Evolutionary conservation across 495 filamentous ascomycete species (phyloP), one percentile per base, ranked within the genome.

Genomic region (Lichenothelia convexa): DNA sequence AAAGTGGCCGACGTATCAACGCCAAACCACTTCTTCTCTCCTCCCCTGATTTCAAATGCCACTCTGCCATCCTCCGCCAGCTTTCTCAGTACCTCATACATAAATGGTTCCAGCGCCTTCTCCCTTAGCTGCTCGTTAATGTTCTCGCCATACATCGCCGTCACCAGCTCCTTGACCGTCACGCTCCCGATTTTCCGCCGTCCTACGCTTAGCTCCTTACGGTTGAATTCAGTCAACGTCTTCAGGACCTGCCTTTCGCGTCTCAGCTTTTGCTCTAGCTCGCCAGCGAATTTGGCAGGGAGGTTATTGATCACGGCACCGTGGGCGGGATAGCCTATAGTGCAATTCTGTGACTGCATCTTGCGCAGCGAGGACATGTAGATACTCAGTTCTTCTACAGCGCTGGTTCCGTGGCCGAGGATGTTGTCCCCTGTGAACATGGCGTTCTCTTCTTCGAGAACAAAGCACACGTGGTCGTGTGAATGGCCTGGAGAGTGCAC

Each of bases 171-270:
- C 20, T 34, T 36, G 3, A 59, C 47, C 8, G 61, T 63, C n/a
- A 61, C 34, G 13, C 24, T 27, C 24, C 13, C 13, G 7, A 7
- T 13, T 8, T 17, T 17, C 11, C 32, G n/a, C 12, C 23, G 32
- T 1, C 30, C 32, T 51, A 55, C 12, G 49, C 49, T 4, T 45
- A 43, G 7, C 52, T 46, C 18, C 53, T 54, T 20, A 18, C 32
- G 30, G 35, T 58, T 52, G 34, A 97, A 50, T 1, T 77, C 74
- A 27, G 67, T 67, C 1, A 63, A 41, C 1, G 54, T 45, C 32
- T 50, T 30, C 6, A 60, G 35, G 8, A 63, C 47, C 31, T 55
- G 55, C 11, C 40, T 37, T 32, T 64, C 61, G 1, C 63, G 56
- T 15, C 46, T 30, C 35, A 30, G 27, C 44, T 62, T 64, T n/a